phyloP scores from a whole-genome alignment of 1,284 basidiomycete species.

The Heliocybe sulcata region DNA sequence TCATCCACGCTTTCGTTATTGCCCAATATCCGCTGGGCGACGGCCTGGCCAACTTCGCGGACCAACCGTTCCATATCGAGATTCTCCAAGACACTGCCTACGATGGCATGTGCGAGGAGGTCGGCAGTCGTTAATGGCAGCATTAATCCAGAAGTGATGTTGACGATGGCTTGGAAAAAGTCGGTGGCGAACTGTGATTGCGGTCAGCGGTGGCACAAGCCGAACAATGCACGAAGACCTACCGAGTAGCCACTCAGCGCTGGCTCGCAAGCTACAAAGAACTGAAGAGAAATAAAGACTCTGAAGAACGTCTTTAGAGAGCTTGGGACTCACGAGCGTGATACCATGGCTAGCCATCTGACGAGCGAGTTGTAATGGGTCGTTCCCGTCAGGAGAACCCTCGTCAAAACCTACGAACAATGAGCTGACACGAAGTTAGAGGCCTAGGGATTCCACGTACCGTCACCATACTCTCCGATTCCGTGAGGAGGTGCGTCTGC shows the following conservation, averaged over 20 bases:
- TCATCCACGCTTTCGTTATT: constrained; percentile 94
- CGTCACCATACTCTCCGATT: constrained; percentile 89
- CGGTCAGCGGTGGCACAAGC: constrained; percentile 17
- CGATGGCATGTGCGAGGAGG: constrained; percentile 94
- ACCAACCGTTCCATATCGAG: constrained; percentile 98
- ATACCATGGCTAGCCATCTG: constrained; percentile 89
- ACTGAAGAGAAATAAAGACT: constrained; percentile 38
- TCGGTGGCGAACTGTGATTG: constrained; percentile 77
- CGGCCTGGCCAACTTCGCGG: constrained; percentile 87
- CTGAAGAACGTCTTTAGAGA: not conserved
- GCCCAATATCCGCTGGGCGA: constrained; percentile 85
- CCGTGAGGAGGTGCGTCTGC: constrained; percentile 98
- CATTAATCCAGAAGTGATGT: constrained; percentile 92
- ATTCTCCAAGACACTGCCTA: constrained; percentile 95
- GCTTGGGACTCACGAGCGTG: constrained; percentile 57
- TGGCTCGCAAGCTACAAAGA: constrained; percentile 98
- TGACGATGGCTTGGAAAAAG: constrained; percentile 90
- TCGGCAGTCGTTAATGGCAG: constrained; percentile 95
- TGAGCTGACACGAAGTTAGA: constrained; percentile 8
- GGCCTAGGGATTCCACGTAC: constrained; percentile 32
- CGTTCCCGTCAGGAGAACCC: constrained; percentile 88
- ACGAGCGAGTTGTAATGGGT: constrained; percentile 85
- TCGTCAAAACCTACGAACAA: constrained; percentile 70
- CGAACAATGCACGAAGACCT: constrained; percentile 23
- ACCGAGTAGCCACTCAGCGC: constrained; percentile 91